These are phyloP conservation scores for Rhodotorula sp. DNA, from an alignment of 1,284 basidiomycete species.

Conservation along the genomic window DNA sequence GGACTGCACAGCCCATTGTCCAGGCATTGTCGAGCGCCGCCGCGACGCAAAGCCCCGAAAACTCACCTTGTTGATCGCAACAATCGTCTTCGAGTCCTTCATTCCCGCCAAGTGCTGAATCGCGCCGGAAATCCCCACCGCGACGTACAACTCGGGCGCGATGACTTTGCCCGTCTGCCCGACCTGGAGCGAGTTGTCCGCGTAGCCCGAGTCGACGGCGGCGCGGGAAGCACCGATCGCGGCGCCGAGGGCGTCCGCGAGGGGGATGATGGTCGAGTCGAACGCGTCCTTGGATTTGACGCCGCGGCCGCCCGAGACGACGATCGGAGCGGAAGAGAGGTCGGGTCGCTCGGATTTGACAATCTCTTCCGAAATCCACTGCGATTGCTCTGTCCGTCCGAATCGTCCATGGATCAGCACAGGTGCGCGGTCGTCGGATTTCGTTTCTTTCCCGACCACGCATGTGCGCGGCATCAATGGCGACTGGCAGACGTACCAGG, in stretches of 20 bases:
- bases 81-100: slow-evolving; percentile 99
- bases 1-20: no score
- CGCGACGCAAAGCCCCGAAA: not conserved
- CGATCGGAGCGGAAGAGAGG: slow-evolving; percentile 78
- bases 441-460: not conserved
- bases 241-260: slow-evolving; percentile 89
- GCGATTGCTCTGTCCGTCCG: slow-evolving; percentile 50
- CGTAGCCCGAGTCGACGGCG: slow-evolving; percentile 97
- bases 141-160: slow-evolving; percentile 85
- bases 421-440: no score
- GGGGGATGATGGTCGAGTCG: slow-evolving; percentile 79
- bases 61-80: slow-evolving; percentile 91
- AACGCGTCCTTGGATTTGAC: slow-evolving; percentile 95
- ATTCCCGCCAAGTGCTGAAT: slow-evolving; percentile 99
- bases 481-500: slow-evolving; percentile 10
- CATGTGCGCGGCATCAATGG: not conserved
- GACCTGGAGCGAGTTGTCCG: slow-evolving; percentile 96
- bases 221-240: slow-evolving; percentile 97
- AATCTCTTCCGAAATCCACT: slow-evolving; percentile 79
- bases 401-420: not conserved
- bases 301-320: slow-evolving; percentile 94
- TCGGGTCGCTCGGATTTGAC: slow-evolving; percentile 93
- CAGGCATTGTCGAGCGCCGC: no score
- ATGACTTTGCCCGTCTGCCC: slow-evolving; percentile 93
- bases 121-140: slow-evolving; percentile 94